phyloP scores from a whole-genome alignment of 73 alveolate species.

The Uronychia setigera region DNA sequence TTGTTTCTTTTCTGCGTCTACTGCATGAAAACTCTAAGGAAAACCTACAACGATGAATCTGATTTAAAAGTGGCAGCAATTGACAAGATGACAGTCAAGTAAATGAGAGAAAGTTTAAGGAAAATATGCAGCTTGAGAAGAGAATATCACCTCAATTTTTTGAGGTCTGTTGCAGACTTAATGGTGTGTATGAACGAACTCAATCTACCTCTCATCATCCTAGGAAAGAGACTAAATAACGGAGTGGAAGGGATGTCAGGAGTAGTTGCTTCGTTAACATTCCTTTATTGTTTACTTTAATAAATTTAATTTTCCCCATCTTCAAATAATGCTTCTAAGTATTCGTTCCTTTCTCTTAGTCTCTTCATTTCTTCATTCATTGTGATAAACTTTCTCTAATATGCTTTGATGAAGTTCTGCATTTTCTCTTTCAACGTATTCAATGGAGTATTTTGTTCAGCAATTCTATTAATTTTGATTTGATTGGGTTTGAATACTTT shows the following conservation, averaged over 20 bases:
- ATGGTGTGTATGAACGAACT: slow-evolving; percentile 43
- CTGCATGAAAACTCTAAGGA: slow-evolving; percentile 44
- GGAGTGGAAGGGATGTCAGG: slow-evolving; percentile 63
- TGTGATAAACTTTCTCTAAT: no score
- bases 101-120: slow-evolving; percentile 41
- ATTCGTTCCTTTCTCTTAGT: neutral
- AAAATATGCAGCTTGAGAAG: slow-evolving; percentile 32
- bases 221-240: slow-evolving; percentile 42
- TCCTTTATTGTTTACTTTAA: slow-evolving; percentile 7
- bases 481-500: neutral
- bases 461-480: neutral
- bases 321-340: neutral
- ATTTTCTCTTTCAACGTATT: neutral
- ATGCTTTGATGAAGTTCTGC: neutral
- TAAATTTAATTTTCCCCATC: neutral
- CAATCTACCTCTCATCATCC: slow-evolving; percentile 46
- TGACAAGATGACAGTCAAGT: slow-evolving; percentile 53
- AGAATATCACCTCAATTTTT: slow-evolving; percentile 40
- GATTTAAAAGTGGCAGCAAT: slow-evolving; percentile 68
- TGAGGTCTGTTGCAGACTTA: slow-evolving; percentile 37
- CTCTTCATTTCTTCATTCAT: neutral
- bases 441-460: neutral
- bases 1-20: slow-evolving; percentile 19
- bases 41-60: slow-evolving; percentile 56
- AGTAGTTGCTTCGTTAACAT: slow-evolving; percentile 26